Base-by-base conservation (phyloP, 352 stramenopile genomes). In the Phytopythium oedochilum region DNA sequence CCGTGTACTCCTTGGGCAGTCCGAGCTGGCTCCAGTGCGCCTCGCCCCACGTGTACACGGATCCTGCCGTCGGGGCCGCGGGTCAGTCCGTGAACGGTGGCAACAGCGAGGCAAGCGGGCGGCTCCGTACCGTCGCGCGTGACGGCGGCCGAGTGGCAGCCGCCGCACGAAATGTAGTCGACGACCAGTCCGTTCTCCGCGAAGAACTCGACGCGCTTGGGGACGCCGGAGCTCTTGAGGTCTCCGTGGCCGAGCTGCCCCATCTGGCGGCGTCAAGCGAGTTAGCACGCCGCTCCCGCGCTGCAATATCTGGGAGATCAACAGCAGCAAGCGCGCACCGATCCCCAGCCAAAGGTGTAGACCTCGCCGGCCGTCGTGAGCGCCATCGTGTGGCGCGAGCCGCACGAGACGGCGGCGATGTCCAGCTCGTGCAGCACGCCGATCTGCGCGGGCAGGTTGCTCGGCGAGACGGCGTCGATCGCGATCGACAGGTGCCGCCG, bases 41-140 rank as follows among this genome's bases (percentile, higher is more conserved):
- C 59, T 94, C 83, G 3, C 83, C 83, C 83, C 83, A 94, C 79
- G 79, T 91, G 72, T 88, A 94, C 55, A 92, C 43, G 20, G 73
- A 68, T 12, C 76, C 76, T 87, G 25, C 28, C 6, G n/a, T n/a
- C 1, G 43, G 51, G 12, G 32, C 32, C 32, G 15, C 5, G 10
- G 32, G 10, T 36, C 5, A 32, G 29, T 32, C 29, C n/a, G n/a
- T n/a, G n/a, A n/a, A n/a, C n/a, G 3, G 20, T 26, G 14, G 50
- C 18, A 11, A 42, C 38, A 42, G 5, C 5, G 29, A 5, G 29
- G 5, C 29, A 9, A 36, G 32, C 32, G n/a, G 20, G 23, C 11
- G 18, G 14, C 7, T 26, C 6, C 63, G n/a, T 38, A 85, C 83
- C 83, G 35, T 89, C 69, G 23, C 68, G 72, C 17, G 83, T 77